Percentiles rank a stretch among this genome's conserved stretches.
These are phyloP conservation scores for Phytophthora aleatoria DNA, from an alignment of 352 stramenopile genomes.

Conservation along the genomic window DNA sequence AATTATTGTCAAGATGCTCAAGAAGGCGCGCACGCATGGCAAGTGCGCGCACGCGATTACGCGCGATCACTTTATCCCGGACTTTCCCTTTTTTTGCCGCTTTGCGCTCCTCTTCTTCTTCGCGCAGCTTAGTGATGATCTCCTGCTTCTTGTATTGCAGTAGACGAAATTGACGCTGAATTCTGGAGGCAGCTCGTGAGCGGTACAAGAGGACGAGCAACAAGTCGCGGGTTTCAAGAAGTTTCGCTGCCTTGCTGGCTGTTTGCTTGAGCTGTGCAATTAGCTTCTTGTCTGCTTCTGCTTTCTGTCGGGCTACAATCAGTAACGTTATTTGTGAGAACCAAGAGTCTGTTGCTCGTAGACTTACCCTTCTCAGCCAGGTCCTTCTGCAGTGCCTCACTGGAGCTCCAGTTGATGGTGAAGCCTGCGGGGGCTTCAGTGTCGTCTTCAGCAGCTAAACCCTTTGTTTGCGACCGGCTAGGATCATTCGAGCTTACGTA, in stretches of 20 bases:
- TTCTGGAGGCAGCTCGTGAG: constrained; percentile 35
- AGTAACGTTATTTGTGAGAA: constrained; percentile 5
- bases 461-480: not conserved
- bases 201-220: constrained; percentile 28
- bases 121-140: constrained; percentile 9
- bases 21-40: constrained; percentile 33
- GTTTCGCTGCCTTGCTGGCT: constrained; percentile 15
- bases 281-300: constrained; percentile 44
- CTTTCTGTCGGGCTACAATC: constrained; percentile 32
- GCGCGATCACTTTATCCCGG: constrained; percentile 40
- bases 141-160: constrained; percentile 21
- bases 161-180: constrained; percentile 42
- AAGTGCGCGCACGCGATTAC: constrained; percentile 49
- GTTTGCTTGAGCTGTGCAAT: constrained; percentile 42
- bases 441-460: not conserved
- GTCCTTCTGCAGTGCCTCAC: constrained; percentile 52
- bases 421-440: constrained; percentile 32
- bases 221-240: constrained; percentile 28
- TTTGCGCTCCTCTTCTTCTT: constrained; percentile 30
- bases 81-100: constrained; percentile 41
- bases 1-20: constrained; percentile 10
- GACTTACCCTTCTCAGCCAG: constrained; percentile 45
- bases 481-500: constrained; percentile 7
- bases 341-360: not conserved
- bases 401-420: constrained; percentile 62